These are phyloP conservation scores for Arxiozyma slooffiae DNA, from an alignment of 1,139 yeast species.

Conservation along the genomic window DNA sequence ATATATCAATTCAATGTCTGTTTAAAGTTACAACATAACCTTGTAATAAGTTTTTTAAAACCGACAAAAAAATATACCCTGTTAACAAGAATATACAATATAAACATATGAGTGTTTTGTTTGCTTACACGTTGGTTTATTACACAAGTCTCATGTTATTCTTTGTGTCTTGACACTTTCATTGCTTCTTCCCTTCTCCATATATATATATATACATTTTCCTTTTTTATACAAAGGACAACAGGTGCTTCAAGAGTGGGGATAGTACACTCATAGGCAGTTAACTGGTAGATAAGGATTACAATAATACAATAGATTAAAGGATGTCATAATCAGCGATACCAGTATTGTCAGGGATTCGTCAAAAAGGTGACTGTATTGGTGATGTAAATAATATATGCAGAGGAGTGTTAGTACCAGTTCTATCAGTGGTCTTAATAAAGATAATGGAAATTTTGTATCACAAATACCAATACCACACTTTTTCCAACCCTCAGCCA, in stretches of 20 bases:
- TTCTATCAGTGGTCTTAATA: background rate
- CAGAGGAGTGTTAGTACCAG: background rate
- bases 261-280: background rate
- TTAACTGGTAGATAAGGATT: background rate
- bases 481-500: background rate
- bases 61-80: too few relatives aligned
- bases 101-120: too few relatives aligned
- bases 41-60: too few relatives aligned
- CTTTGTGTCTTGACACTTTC: too few relatives aligned
- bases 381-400: background rate
- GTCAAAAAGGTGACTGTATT: background rate
- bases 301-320: background rate
- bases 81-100: too few relatives aligned
- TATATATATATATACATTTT: too few relatives aligned
- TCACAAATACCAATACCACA: conserved; percentile 4
- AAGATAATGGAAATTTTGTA: background rate
- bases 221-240: too few relatives aligned
- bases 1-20: background rate
- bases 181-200: too few relatives aligned
- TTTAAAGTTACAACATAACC: too few relatives aligned
- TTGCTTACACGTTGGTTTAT: too few relatives aligned
- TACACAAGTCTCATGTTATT: too few relatives aligned
- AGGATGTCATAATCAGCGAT: conserved; percentile 1
- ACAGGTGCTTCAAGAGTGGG: too few relatives aligned
- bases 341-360: background rate